These are phyloP conservation scores for Candida sp. DNA, from an alignment of 1,139 yeast genomes.

Conservation along the genomic window DNA sequence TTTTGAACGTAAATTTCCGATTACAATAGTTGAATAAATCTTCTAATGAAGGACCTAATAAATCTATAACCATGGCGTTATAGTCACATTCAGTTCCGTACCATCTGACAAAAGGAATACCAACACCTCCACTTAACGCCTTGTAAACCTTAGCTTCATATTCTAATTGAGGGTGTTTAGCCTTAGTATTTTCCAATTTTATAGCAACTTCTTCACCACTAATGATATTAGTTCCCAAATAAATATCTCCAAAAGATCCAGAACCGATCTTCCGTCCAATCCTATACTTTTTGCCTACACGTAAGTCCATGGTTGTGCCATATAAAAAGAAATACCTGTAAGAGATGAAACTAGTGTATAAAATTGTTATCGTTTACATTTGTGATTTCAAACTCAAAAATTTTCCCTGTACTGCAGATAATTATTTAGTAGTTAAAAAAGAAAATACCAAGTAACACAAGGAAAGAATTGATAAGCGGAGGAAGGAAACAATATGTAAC, in stretches of 20 bases:
- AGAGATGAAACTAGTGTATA: too few relatives aligned
- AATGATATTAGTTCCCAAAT: constrained; percentile 87
- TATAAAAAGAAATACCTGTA: background rate
- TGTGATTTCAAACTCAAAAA: background rate
- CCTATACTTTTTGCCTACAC: constrained; percentile 94
- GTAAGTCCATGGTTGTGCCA: constrained; percentile 53
- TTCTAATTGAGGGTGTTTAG: constrained; percentile 95
- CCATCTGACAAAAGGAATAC: constrained; percentile 97
- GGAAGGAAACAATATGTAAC: too few relatives aligned
- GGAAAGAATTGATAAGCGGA: too few relatives aligned
- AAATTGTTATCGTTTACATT: background rate
- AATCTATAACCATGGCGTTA: constrained; percentile 95
- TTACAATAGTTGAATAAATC: constrained; percentile 96
- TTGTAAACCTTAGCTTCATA: constrained; percentile 96
- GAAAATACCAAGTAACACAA: too few relatives aligned
- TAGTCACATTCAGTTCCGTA: constrained; percentile 96
- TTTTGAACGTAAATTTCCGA: constrained; percentile 88
- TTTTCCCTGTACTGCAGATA: background rate
- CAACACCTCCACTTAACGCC: constrained; percentile 94
- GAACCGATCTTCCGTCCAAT: constrained; percentile 96
- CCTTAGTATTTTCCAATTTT: constrained; percentile 84
- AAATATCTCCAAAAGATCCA: constrained; percentile 97
- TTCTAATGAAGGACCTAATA: constrained; percentile 93
- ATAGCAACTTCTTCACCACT: constrained; percentile 98
- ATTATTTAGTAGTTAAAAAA: too few relatives aligned